These are phyloP conservation scores for Medicago arabica DNA, from an alignment of 306 rosid genomes.

Conservation along the genomic window DNA sequence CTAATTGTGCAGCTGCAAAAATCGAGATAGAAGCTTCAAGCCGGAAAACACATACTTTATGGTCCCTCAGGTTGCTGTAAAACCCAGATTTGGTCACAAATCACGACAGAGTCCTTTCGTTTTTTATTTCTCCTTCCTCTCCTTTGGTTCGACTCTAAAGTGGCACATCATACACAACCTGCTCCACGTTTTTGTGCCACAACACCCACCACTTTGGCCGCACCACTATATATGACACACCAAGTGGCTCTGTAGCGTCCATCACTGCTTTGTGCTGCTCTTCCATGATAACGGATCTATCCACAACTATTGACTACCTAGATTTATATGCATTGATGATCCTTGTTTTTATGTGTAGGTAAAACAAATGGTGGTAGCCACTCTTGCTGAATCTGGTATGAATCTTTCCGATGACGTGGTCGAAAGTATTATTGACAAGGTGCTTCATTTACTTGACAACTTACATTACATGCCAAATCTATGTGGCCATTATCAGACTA, in stretches of 20 bases:
- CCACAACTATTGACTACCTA: background rate
- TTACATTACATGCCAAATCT: conserved; percentile 35
- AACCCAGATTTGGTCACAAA: background rate
- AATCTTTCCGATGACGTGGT: conserved; percentile 87
- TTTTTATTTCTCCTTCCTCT: background rate
- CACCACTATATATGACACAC: background rate
- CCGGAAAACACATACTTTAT: background rate
- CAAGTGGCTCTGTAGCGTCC: background rate
- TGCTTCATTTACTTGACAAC: conserved; percentile 46
- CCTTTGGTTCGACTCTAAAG: background rate
- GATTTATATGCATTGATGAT: conserved; percentile 15
- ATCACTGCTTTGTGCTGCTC: background rate
- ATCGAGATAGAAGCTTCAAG: background rate
- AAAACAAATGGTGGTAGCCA: conserved; percentile 95
- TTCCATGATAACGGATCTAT: background rate
- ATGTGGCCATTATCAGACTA: conserved; percentile 18
- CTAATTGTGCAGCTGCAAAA: background rate
- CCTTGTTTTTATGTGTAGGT: conserved; percentile 55
- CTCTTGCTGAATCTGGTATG: conserved; percentile 96
- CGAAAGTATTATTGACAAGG: conserved; percentile 90
- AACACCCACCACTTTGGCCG: background rate
- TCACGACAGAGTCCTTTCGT: background rate
- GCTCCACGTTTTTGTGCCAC: background rate
- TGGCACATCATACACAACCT: background rate
- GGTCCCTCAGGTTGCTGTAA: background rate